phyloP scores from a whole-genome alignment of 2,329 filamentous ascomycete genomes.

The Mycogone perniciosa region DNA sequence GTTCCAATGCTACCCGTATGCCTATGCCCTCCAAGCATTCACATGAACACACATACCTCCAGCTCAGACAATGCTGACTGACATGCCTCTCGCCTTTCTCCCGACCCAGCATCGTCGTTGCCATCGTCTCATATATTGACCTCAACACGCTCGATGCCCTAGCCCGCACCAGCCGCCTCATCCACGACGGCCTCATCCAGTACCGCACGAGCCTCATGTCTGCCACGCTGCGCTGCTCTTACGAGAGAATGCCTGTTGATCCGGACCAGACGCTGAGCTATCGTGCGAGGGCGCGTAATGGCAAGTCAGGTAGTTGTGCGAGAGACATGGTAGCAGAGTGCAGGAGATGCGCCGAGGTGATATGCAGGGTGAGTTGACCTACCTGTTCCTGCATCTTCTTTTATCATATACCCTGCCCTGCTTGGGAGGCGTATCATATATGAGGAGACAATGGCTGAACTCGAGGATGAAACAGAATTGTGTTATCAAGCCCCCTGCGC shows the following conservation, averaged over 20 bases:
- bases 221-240: slow-evolving; percentile 72
- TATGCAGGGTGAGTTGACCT: slow-evolving; percentile 65
- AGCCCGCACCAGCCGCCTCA: slow-evolving; percentile 72
- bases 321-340: slow-evolving; percentile 83
- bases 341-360: slow-evolving; percentile 65
- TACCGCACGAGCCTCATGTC: slow-evolving; percentile 67
- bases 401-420: no score
- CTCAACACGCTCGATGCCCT: slow-evolving; percentile 81
- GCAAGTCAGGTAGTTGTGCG: slow-evolving; percentile 73
- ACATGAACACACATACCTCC: neutral
- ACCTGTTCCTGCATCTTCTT: neutral
- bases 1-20: slow-evolving; percentile 33
- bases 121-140: slow-evolving; percentile 72
- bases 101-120: slow-evolving; percentile 62
- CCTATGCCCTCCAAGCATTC: neutral
- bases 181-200: slow-evolving; percentile 71
- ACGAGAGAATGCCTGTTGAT: slow-evolving; percentile 55
- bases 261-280: slow-evolving; percentile 52
- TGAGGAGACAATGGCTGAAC: neutral
- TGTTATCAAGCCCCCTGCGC: slow-evolving; percentile 72
- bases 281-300: slow-evolving; percentile 46
- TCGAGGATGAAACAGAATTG: slow-evolving; percentile 62
- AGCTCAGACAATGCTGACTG: neutral
- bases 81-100: slow-evolving; percentile 5
- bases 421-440: no score